Evolutionary conservation across 805 yeast genomes (phyloP).

Genomic region (Metschnikowia lachancei): DNA sequence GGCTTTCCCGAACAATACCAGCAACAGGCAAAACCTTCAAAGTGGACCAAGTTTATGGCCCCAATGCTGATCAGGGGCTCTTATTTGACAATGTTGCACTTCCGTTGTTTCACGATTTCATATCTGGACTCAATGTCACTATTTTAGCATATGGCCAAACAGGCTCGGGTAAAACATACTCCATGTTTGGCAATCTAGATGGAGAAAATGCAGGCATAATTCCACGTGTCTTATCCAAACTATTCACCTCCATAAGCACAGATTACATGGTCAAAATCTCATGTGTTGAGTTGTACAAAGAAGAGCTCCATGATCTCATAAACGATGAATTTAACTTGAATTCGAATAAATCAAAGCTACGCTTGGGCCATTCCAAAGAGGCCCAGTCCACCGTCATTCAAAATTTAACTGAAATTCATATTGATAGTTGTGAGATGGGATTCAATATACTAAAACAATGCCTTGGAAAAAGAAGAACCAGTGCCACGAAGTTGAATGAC

Average conservation of each 20-base stretch:
- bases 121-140: slow-evolving; percentile 64
- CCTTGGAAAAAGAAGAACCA: slow-evolving; percentile 57
- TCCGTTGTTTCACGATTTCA: slow-evolving; percentile 69
- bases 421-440: slow-evolving; percentile 56
- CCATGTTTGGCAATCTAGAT: slow-evolving; percentile 54
- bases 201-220: slow-evolving; percentile 55
- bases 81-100: slow-evolving; percentile 67
- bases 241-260: slow-evolving; percentile 48
- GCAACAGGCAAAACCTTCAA: slow-evolving; percentile 40
- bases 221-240: slow-evolving; percentile 43
- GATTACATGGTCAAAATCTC: slow-evolving; percentile 75
- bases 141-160: slow-evolving; percentile 81
- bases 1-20: slow-evolving; percentile 16
- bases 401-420: slow-evolving; percentile 60
- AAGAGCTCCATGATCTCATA: slow-evolving; percentile 74
- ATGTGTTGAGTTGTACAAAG: slow-evolving; percentile 83
- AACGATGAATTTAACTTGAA: slow-evolving; percentile 38
- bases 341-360: slow-evolving; percentile 26
- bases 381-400: slow-evolving; percentile 49
- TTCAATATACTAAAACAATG: slow-evolving; percentile 56
- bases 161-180: slow-evolving; percentile 83
- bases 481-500: slow-evolving; percentile 72
- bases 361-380: slow-evolving; percentile 14
- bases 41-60: slow-evolving; percentile 81
- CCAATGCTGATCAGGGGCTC: slow-evolving; percentile 69